Conservation (phyloP, 768 basidiomycete species). For the Naganishia vishniacii region DNA sequence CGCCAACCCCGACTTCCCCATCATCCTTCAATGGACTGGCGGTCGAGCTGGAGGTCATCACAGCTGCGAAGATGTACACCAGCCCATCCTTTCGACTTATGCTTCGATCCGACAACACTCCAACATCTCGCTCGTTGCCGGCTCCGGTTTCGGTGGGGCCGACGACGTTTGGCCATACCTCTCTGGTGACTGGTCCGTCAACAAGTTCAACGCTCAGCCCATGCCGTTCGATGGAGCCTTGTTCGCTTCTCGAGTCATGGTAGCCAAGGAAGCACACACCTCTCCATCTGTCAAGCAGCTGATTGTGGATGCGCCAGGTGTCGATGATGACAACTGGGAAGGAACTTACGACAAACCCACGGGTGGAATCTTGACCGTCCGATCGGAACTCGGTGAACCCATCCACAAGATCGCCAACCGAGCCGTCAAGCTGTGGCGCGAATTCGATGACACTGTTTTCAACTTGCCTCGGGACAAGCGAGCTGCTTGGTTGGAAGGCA, state of each 20-base stretch:
- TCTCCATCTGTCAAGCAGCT: constrained; percentile 90
- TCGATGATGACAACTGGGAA: constrained; percentile 79
- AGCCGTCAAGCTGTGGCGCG: constrained; percentile 95
- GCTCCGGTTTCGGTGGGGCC: constrained; percentile 91
- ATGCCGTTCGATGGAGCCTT: constrained; percentile 99
- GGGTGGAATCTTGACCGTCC: constrained; percentile 92
- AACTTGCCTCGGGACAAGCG: constrained; percentile 94
- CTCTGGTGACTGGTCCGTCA: constrained; percentile 87
- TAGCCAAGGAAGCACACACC: constrained; percentile 96
- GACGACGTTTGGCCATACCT: constrained; percentile 92
- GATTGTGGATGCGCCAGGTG: constrained; percentile 89
- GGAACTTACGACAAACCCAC: constrained; percentile 89
- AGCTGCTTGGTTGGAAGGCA: constrained; percentile 74
- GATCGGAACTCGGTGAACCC: constrained; percentile 95
- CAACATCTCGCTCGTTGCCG: constrained; percentile 85
- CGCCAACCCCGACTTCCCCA: constrained; percentile 88
- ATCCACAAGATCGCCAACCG: constrained; percentile 99
- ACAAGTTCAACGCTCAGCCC: constrained; percentile 72
- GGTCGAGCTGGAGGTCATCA: constrained; percentile 98
- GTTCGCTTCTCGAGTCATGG: constrained; percentile 95
- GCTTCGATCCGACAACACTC: constrained; percentile 76
- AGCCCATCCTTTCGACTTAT: constrained; percentile 87
- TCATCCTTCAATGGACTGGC: constrained; percentile 98
- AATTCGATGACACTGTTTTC: constrained; percentile 96
- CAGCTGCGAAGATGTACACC: constrained; percentile 97